Percentiles rank a stretch among this genome's conserved stretches.
Conservation (phyloP, 352 stramenopile species). For the Pythium dissotocum region DNA sequence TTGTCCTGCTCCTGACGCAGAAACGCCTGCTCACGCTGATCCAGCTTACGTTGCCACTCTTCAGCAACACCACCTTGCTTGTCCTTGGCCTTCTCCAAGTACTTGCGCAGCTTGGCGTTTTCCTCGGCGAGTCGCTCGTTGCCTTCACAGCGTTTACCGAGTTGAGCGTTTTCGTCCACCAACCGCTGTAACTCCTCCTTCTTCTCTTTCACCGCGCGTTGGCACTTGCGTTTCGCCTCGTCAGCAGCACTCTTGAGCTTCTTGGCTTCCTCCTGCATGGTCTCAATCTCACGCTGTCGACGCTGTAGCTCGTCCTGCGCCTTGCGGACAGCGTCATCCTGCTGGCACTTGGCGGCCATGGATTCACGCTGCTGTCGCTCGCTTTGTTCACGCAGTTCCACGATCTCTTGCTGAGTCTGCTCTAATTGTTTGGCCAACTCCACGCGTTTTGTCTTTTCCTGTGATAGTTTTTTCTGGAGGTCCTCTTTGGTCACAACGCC, state of each 20-base stretch:
- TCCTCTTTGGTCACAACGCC: constrained; percentile 29
- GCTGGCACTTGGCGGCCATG: constrained; percentile 11
- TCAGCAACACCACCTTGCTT: constrained; percentile 37
- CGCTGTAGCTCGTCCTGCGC: constrained; percentile 15
- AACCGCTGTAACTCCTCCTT: constrained; percentile 47
- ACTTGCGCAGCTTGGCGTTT: constrained; percentile 51
- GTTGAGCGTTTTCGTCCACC: constrained; percentile 51
- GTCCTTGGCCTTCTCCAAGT: constrained; percentile 49
- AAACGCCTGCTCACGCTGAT: constrained; percentile 53
- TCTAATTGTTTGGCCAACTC: constrained; percentile 14
- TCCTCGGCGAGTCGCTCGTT: constrained; percentile 44
- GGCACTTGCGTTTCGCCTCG: constrained; percentile 30
- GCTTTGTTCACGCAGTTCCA: constrained; percentile 3
- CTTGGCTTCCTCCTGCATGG: constrained; percentile 39
- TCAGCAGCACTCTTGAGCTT: constrained; percentile 27
- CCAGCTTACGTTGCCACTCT: constrained; percentile 37
- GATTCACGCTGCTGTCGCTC: constrained; percentile 21
- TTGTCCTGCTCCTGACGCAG: constrained; percentile 52
- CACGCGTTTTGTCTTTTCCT: constrained; percentile 30
- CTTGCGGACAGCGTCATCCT: constrained; percentile 10
- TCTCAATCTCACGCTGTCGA: constrained; percentile 21
- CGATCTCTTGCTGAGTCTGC: constrained; percentile 6
- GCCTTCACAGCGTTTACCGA: constrained; percentile 31
- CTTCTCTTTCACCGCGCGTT: constrained; percentile 42
- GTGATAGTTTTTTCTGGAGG: constrained; percentile 38